Base-by-base conservation (phyloP, 768 basidiomycete species). In the Suillus americanus region DNA sequence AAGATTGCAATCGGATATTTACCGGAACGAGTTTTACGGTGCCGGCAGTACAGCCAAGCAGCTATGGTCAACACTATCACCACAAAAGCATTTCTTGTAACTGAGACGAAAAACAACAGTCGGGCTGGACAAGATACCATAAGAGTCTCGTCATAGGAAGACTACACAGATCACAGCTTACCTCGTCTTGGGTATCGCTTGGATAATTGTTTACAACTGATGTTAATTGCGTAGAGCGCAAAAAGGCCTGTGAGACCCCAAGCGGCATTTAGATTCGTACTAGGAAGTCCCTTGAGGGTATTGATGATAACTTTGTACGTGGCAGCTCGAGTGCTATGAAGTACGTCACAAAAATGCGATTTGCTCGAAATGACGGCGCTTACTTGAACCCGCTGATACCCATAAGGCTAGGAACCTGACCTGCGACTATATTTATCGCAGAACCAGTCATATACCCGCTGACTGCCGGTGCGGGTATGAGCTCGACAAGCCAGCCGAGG, bases 371-470 rank as follows among this genome's bases (percentile, higher is more conserved):
- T 60, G 9, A 35, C 14, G 18, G 50, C 3, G 79, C 89, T 70
- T 65, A 93, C 92, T 92, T 83, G 74, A 97, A 93, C 33, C 89
- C 89, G 62, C 86, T 82, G 62, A 94, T 91, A 28, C 96, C 97
- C 82, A 99, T 87, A 53, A 99, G 76, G 0, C 89, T 91, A 2
- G 97, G 95, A 5, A 97, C 83, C 78, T 99, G 97, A 40, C 94
- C 88, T 20, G 88, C 83, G 18, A 88, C 89, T 70, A 99, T 99
- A 74, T 82, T 95, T 78, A 98, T 87, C 41, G 97, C 97, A n/a
- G 92, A 95, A 23, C 97, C 97, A 0, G 97, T 99, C 95, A 99
- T 97, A 80, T 97, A 93, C 23, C 90, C 91, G 69, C 89, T 90
- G 65, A 94, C 89, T 3, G 92, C 92, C 3, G 91, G 91, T 8